Base-by-base conservation (phyloP, 192 early-diverging fungal genomes). In the Phlyctochytrium planicorne region DNA sequence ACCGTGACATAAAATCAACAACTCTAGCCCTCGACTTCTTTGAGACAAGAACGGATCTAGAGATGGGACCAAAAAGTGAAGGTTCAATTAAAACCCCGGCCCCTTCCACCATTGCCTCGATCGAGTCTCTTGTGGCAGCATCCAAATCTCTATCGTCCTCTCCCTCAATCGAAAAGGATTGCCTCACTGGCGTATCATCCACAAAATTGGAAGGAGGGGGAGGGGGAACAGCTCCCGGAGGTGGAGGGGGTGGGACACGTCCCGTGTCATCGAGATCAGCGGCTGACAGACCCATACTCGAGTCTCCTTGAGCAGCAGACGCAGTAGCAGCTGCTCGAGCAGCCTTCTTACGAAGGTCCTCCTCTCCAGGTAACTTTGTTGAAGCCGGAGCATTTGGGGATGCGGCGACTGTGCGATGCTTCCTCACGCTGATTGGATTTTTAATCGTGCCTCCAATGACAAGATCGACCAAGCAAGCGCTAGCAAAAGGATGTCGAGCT, bases 401-500 rank as follows among this genome's bases (percentile, higher is more conserved):
- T n/a, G n/a, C n/a, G n/a, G n/a, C n/a, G n/a, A n/a, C n/a, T n/a
- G n/a, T n/a, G n/a, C n/a, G n/a, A n/a, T n/a, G n/a, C n/a, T n/a
- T n/a, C n/a, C n/a, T n/a, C n/a, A n/a, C n/a, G n/a, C n/a, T n/a
- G n/a, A 50, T 10, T 50, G 40, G 40, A 50, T 50, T 50, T n/a
- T 50, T 50, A 10, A 70, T 61, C n/a, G 68, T 63, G 2, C 68
- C 68, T 25, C 68, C 68, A 55, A 70, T 70, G 23, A 70, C 68
- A 0, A 63, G 33, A 29, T 70, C 68, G 0, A 70, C 61, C 4
- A 70, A 29, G 33, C 37, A 70, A 2, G 68, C 68, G n/a, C 59
- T 61, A 4, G 62, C 60, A 63, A 70, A 70, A 17, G 68, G 14
- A 70, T 70, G 68, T 16, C 27, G n/a, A 32, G 68, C 16, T 29